Base-by-base conservation (phyloP, 164 flowering plant genomes). In the Stephania japonica region DNA sequence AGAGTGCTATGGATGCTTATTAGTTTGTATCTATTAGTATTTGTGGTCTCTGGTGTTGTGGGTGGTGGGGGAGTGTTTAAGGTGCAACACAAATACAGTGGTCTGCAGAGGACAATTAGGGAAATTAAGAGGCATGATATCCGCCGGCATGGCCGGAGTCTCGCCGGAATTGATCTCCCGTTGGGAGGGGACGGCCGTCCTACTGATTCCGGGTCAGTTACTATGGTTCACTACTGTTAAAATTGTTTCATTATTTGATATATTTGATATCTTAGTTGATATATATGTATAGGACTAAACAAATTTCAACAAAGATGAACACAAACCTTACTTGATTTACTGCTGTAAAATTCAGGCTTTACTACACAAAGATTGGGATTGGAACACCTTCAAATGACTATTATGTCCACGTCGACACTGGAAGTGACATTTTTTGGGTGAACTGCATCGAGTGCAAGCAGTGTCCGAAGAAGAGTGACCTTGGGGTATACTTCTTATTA, bases 371-470 rank as follows among this genome's bases (percentile, higher is more conserved):
- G 80, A 85, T 95, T 71, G 90, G 86, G 59, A 83, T 95, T 65
- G 99, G 99, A 72, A 87, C 91, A 18, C 99, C 99, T 43, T 24
- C 93, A 14, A 85, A 85, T 81, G 85, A 85, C 71, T 91, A 87
- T 67, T 90, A 83, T 80, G 90, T 91, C 47, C 98, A 93, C 81
- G 92, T 95, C 1, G 99, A 93, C 75, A 93, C 99, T 0, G 99
- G 98, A 70, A 95, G 90, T 75, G 95, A 91, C 70, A 85, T 90
- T 26, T 81, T 91, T 75, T 95, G 99, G 99, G 93, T 93, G 38
- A 93, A 95, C 80, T 93, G 99, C 73, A 80, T 87, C 50, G 82
- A 88, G 49, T 95, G 99, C 80, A 78, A 16, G 4, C 80, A 83
- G 59, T 95, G 99, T 72, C 97, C 98, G 11, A 85, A n/a, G 69